Conservation (phyloP, 1,139 yeast genomes). For the Sugiyamaella novakii region DNA sequence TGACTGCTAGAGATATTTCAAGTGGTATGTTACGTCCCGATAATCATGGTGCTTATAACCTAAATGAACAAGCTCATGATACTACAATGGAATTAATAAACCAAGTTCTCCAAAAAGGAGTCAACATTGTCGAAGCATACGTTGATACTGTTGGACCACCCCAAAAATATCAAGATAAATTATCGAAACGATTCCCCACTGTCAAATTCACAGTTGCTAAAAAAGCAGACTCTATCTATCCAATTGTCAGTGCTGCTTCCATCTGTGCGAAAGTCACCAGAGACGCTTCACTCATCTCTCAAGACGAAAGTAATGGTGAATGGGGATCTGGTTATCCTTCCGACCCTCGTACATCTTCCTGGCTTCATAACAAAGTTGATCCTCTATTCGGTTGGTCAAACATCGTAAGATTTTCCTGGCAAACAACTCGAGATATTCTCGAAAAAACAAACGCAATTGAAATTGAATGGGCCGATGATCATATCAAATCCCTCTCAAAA, state of each 20-base stretch:
- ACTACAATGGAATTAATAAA: conserved; percentile 80
- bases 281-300: conserved; percentile 61
- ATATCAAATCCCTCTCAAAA: conserved; percentile 19
- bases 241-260: conserved; percentile 95
- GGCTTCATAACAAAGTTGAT: conserved; percentile 68
- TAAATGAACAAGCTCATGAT: conserved; percentile 96
- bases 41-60: conserved; percentile 57
- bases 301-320: conserved; percentile 39
- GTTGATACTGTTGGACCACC: conserved; percentile 99
- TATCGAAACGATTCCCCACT: conserved; percentile 67
- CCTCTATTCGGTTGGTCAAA: conserved; percentile 85
- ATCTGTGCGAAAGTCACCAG: conserved; percentile 96
- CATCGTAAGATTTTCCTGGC: conserved; percentile 89
- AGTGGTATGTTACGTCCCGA: conserved; percentile 82
- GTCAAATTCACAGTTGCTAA: conserved; percentile 83
- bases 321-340: conserved; percentile 96
- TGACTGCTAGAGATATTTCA: conserved; percentile 87
- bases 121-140: conserved; percentile 67
- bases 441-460: conserved; percentile 50
- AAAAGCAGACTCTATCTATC: conserved; percentile 92
- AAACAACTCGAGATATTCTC: conserved; percentile 78
- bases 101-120: conserved; percentile 59
- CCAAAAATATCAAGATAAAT: conserved; percentile 71
- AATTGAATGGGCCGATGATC: conserved; percentile 52
- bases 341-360: conserved; percentile 77